These are phyloP conservation scores for Fusarium sublunatum DNA, from an alignment of 2,329 filamentous ascomycete genomes.

Conservation along the genomic window DNA sequence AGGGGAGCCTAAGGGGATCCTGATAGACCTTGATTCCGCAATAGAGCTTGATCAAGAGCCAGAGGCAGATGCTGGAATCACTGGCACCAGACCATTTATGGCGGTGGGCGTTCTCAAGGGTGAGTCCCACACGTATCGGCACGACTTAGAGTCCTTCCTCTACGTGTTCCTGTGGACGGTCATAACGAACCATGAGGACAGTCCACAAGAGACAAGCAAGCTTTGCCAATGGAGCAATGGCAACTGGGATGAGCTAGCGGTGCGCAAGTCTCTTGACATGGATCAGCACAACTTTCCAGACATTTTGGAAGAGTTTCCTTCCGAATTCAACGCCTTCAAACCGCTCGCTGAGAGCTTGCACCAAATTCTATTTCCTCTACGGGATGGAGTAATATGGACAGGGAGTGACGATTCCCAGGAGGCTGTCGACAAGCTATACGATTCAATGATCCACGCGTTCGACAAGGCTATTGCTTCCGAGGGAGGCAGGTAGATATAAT, in stretches of 20 bases:
- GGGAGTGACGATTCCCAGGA: constrained; percentile 27
- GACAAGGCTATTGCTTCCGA: constrained; percentile 29
- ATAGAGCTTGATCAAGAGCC: constrained; percentile 15
- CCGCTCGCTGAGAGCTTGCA: constrained; percentile 33
- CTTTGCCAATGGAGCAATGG: constrained; percentile 1
- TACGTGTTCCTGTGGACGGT: constrained; percentile 39
- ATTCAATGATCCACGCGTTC: constrained; percentile 30
- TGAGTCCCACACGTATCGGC: constrained; percentile 37
- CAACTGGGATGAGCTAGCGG: not conserved
- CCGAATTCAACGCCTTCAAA: constrained; percentile 30
- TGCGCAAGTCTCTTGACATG: not conserved
- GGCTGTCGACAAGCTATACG: constrained; percentile 32
- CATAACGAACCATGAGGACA: constrained; percentile 1
- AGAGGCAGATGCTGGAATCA: constrained; percentile 26
- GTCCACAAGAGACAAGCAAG: not conserved
- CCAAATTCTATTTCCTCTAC: constrained; percentile 33
- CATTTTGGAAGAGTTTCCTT: constrained; percentile 35
- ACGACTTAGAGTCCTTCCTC: constrained; percentile 45
- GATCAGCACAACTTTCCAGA: constrained; percentile 19
- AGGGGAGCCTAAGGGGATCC: constrained; percentile 41
- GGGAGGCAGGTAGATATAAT: constrained; percentile 13
- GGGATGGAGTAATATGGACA: constrained; percentile 27
- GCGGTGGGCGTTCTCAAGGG: constrained; percentile 37
- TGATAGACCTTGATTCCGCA: constrained; percentile 40
- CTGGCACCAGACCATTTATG: constrained; percentile 43